Base-by-base conservation (phyloP, 2,329 filamentous ascomycete species). In the Cladosporium oxysporum region DNA sequence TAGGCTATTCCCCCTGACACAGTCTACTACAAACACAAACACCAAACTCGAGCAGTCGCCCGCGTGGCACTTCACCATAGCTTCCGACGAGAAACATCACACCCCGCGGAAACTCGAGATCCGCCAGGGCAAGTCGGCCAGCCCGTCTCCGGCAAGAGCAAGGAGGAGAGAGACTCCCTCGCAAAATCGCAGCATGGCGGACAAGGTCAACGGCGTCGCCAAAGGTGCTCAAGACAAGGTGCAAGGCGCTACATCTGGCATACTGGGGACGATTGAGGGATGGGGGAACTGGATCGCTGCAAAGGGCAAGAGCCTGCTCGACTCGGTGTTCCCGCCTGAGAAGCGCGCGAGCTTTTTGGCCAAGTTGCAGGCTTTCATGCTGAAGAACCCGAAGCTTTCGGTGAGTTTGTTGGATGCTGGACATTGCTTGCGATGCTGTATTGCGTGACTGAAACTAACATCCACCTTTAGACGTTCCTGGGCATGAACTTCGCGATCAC, bases 371-470 rank as follows among this genome's bases (percentile, higher is more conserved):
- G 75, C 79, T 5, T 90, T 91, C 72, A 87, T 88, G 18, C 77
- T 83, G 6, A 80, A 84, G 58, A 88, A 90, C 65, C 92, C 92
- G 2, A 80, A 92, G 68, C 80, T 93, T 52, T 88, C 90, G 64
- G 90, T 92, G 81, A 26, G 88, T 76, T 53, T 7, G 21, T 8
- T 35, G 14, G n/a, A 37, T 37, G 47, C n/a, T 26, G 21, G 23
- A 29, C 16, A 31, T 7, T 33, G 10, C 12, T 8, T 37, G 12
- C 18, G 18, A 62, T 16, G 28, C 59, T 21, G 21, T 6, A 21
- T 33, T 23, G 33, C 33, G 12, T 35, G 26, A 53, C 57, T 5
- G 31, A 21, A 49, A 64, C 68, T 71, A 44, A 73, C 60, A 21
- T 8, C 12, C 21, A 14, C 12, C 21, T 66, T 8, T 69, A 92